Conservation (phyloP, 2,329 filamentous ascomycete species). For the Mycosphaerella sp. region DNA sequence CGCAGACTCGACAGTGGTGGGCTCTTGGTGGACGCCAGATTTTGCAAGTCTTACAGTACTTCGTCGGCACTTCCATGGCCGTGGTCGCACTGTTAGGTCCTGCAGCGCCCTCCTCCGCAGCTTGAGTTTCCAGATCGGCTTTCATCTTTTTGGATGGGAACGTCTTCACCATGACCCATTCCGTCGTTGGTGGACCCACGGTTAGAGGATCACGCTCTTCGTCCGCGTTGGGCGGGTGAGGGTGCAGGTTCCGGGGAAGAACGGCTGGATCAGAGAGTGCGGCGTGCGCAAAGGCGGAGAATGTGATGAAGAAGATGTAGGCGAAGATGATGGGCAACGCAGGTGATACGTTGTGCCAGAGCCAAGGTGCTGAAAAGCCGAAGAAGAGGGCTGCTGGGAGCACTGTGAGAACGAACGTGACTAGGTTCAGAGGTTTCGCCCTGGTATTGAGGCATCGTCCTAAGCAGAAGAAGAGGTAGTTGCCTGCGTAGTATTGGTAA, state of each 20-base stretch:
- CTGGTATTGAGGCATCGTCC: constrained; percentile 78
- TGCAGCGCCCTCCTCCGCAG: constrained; percentile 17
- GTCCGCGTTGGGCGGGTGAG: constrained; percentile 68
- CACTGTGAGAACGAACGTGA: constrained; percentile 73
- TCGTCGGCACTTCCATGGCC: constrained; percentile 95
- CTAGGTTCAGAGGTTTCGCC: constrained; percentile 81
- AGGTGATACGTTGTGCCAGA: constrained; percentile 81
- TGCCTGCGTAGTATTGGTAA: constrained; percentile 88
- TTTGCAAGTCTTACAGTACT: constrained; percentile 96
- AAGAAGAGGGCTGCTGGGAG: constrained; percentile 79
- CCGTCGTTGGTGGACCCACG: constrained; percentile 77
- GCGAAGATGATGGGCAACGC: constrained; percentile 84
- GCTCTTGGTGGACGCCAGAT: constrained; percentile 95
- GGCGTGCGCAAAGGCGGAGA: constrained; percentile 91
- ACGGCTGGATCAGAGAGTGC: constrained; percentile 91
- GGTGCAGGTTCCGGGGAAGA: constrained; percentile 83
- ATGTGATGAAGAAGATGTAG: constrained; percentile 82
- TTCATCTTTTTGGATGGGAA: constrained; percentile 19
- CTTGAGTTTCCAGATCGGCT: constrained; percentile 10
- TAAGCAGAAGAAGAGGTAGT: constrained; percentile 80
- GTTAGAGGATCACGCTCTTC: constrained; percentile 69
- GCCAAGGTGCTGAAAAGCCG: constrained; percentile 71
- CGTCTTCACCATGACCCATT: constrained; percentile 74
- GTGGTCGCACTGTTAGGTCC: constrained; percentile 43
- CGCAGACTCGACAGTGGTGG: constrained; percentile 93